Percentiles rank a stretch among this genome's conserved stretches.
These are phyloP conservation scores for Thraustochytrium striatum DNA, from an alignment of 352 stramenopile genomes.

Conservation along the genomic window DNA sequence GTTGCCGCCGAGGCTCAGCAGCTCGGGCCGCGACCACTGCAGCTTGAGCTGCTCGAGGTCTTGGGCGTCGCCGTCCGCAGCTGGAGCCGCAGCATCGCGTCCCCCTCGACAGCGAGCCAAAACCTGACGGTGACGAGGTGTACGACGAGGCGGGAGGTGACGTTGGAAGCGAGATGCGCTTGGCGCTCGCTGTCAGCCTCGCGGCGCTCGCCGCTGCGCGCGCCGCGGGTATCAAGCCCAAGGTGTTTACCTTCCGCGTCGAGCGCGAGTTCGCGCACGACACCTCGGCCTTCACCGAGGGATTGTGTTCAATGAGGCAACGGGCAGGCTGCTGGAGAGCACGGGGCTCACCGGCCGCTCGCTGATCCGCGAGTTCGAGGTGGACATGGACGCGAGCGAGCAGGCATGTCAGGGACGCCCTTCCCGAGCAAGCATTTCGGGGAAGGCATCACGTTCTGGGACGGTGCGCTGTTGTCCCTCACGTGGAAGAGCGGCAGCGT, in stretches of 20 bases:
- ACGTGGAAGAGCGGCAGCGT: slow-evolving; percentile 31
- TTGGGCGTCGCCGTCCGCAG: too few species aligned
- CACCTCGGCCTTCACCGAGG: slow-evolving; percentile 26
- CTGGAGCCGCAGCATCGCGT: too few species aligned
- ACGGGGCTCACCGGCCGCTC: slow-evolving; percentile 21
- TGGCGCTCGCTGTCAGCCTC: slow-evolving; percentile 6
- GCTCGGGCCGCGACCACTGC: too few species aligned
- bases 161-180: neutral
- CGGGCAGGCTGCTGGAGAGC: slow-evolving; percentile 38
- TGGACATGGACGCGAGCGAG: slow-evolving; percentile 1
- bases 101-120: too few species aligned
- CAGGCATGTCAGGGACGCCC: neutral
- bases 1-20: neutral
- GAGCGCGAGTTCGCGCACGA: neutral
- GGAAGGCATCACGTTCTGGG: slow-evolving; percentile 34
- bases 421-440: slow-evolving; percentile 17
- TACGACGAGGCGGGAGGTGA: neutral
- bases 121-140: too few species aligned
- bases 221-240: neutral
- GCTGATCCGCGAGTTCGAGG: neutral
- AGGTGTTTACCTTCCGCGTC: slow-evolving; percentile 8
- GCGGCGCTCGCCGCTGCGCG: too few species aligned
- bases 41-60: too few species aligned
- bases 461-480: slow-evolving; percentile 23
- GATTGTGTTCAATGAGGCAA: slow-evolving; percentile 13